Base-by-base conservation (phyloP, 352 stramenopile genomes). In the Phytophthora tentaculata region DNA sequence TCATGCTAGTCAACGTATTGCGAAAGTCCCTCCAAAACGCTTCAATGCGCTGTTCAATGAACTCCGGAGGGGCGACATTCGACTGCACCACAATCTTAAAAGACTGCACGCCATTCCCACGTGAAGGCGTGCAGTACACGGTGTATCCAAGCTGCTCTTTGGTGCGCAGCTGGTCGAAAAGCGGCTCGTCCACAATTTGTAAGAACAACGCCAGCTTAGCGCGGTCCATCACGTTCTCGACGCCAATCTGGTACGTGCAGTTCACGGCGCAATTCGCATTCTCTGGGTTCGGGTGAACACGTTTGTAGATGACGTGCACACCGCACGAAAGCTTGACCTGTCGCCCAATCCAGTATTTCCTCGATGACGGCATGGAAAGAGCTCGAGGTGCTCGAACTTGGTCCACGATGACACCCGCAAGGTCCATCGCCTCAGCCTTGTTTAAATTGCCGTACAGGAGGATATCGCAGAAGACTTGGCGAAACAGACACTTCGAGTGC, bases 41-140 rank as follows among this genome's bases (percentile, higher is more conserved):
- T 43, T 94, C 83, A 24, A 97, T 80, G 13, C 86, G 73, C 37
- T 88, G 72, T 41, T 95, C 76, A 23, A 96, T 76, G 35, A 81
- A 84, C 39, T 79, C 74, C 0, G 89, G 86, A 12, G 82, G 64
- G 19, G 81, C 79, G 10, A 91, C 81, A 49, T 88, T 90, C 4
- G 86, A 95, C 63, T 96, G 88, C 1, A 96, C 55, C 14, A 96
- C 80, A 52, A 96, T 65, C 24, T 85, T 84, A 49, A 93, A 90
- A n/a, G 71, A 85, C 58, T 85, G 72, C 17, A 92, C 64, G 22
- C 73, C 83, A 29, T 81, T 75, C 5, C 73, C 64, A 23, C 76
- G 67, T 47, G 69, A 80, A 24, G 77, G 64, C 9, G 70, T 86
- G 43, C 73, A 91, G 45, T 90, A 91, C 45, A 91, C 83, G 3